Conservation (phyloP, 805 yeast genomes). For the Saccharomycopsis vini region DNA sequence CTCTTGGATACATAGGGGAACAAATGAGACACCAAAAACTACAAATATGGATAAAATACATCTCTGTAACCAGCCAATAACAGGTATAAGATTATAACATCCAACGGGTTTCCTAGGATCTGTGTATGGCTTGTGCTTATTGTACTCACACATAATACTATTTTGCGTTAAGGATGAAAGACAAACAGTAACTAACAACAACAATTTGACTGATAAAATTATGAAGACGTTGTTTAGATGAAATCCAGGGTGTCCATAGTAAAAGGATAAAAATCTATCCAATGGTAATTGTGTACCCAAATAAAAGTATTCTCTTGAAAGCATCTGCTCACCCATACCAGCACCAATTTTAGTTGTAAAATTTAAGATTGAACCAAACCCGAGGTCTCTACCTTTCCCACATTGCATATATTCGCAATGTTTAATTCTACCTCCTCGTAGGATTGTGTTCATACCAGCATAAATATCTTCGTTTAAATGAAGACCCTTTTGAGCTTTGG, state of each 20-base stretch:
- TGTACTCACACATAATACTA: slow-evolving; percentile 52
- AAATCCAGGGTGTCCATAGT: slow-evolving; percentile 82
- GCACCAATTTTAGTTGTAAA: slow-evolving; percentile 82
- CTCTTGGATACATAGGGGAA: slow-evolving; percentile 72
- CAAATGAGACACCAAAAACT: slow-evolving; percentile 64
- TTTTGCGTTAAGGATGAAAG: slow-evolving; percentile 56
- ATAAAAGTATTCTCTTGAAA: slow-evolving; percentile 74
- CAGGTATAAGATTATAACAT: slow-evolving; percentile 62
- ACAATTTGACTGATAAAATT: slow-evolving; percentile 57
- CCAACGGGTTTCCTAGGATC: slow-evolving; percentile 58
- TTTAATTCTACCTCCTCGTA: slow-evolving; percentile 76
- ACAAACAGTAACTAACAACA: slow-evolving; percentile 48
- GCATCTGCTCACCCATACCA: slow-evolving; percentile 85
- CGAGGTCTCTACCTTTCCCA: slow-evolving; percentile 81
- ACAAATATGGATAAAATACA: slow-evolving; percentile 66
- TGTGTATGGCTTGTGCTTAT: slow-evolving; percentile 48
- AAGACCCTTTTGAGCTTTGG: slow-evolving; percentile 75
- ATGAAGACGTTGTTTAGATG: slow-evolving; percentile 73
- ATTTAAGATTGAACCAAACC: slow-evolving; percentile 73
- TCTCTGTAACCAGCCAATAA: slow-evolving; percentile 66
- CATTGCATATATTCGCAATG: slow-evolving; percentile 80
- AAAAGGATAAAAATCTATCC: slow-evolving; percentile 71
- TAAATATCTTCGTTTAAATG: slow-evolving; percentile 81
- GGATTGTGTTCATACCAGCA: slow-evolving; percentile 74
- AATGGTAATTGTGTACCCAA: slow-evolving; percentile 68